Base-by-base conservation (phyloP, 306 rosid species). In the Macrotyloma uniflorum region DNA sequence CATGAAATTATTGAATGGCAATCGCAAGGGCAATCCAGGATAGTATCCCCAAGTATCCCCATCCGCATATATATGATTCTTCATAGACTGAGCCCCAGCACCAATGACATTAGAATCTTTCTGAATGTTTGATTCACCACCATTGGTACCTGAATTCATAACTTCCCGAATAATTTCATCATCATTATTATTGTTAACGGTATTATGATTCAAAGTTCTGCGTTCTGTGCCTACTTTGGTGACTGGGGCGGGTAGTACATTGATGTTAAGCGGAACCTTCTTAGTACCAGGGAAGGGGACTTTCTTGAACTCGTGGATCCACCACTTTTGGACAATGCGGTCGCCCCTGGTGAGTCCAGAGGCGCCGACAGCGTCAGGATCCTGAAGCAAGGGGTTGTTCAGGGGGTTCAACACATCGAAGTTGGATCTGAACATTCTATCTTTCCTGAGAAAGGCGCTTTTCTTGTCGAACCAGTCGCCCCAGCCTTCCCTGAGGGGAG, bases 381-480 rank as follows among this genome's bases (percentile, higher is more conserved):
- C 99, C 65, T 89, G 98, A 49, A 95, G 87, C 74, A 95, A 32
- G 4, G 93, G 90, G 62, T 93, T 95, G 33, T 81, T 72, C 74
- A 83, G 6, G 0, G 98, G 98, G 51, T 92, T 93, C 49, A 95
- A 11, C 20, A 47, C 71, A 79, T 86, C 98, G 53, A 87, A 83
- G 80, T 86, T 83, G 5, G 98, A 91, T 87, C 79, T 89, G 22
- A 95, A 91, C 98, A 93, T 93, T 82, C 77, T 84, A 42, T 95
- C 95, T 76, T 87, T 84, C 83, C 90, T 83, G 70, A 95, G 55
- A 50, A 91, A 89, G 1, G 83, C 84, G 53, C 86, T 75, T 69
- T 95, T 95, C 59, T 91, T 95, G 3, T 92, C 98, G 36, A 95
- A 95, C 98, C 98, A 92, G 5, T 91, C 90, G 19, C 98, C 97